Conservation (phyloP, 148 eudicot genomes). For the Vaccinium macrocarpon region DNA sequence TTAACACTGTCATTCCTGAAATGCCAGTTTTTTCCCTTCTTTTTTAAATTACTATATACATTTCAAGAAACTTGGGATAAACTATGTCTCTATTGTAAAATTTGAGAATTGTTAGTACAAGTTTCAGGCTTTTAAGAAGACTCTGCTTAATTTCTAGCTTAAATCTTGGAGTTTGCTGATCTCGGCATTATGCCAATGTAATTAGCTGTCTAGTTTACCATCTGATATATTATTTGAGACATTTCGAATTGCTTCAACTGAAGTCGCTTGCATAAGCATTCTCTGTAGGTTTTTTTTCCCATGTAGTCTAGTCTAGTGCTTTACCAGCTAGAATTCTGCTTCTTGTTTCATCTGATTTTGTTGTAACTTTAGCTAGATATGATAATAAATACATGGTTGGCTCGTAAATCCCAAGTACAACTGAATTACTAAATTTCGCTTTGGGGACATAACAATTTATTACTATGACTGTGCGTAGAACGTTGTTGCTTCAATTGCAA, state of each 20-base stretch:
- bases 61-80: not conserved
- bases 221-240: not conserved
- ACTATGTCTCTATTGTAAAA: not conserved
- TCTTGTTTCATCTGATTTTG: not conserved
- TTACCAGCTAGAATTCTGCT: not conserved
- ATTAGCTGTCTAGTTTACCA: not conserved
- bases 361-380: not conserved
- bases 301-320: not conserved
- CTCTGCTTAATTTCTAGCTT: not conserved
- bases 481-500: constrained; percentile 91
- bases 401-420: not conserved
- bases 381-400: not conserved
- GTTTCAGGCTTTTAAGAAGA: not conserved
- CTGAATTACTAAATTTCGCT: not conserved
- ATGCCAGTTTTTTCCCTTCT: not conserved
- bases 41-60: not conserved
- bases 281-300: not conserved
- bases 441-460: not conserved
- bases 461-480: constrained; percentile 35
- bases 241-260: not conserved
- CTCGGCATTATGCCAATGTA: not conserved
- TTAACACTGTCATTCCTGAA: not conserved
- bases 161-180: not conserved
- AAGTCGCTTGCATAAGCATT: not conserved
- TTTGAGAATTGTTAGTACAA: not conserved